Evolutionary conservation across 805 yeast species (phyloP).

Genomic region (Starmerella etchellsii): DNA sequence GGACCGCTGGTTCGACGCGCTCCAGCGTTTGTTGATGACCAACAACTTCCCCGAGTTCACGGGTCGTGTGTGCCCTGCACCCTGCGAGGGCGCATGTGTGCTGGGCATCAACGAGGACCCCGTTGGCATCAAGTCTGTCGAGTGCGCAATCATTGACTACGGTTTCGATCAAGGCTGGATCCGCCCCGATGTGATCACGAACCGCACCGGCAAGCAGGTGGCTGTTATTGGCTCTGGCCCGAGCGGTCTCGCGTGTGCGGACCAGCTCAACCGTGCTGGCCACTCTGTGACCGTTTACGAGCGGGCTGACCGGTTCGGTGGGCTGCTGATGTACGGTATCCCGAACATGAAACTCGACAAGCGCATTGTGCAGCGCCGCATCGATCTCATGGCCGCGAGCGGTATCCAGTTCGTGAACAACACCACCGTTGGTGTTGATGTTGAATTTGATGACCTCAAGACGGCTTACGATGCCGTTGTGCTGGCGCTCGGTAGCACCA

Average conservation of each 20-base stretch:
- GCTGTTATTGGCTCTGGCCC: conserved; percentile 96
- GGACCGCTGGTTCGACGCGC: conserved; percentile 88
- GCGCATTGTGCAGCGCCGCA: conserved; percentile 81
- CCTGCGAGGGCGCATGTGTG: conserved; percentile 95
- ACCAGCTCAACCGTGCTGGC: conserved; percentile 93
- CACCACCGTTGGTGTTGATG: conserved; percentile 74
- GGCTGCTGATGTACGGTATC: conserved; percentile 95
- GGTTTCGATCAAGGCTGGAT: conserved; percentile 97
- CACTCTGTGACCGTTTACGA: conserved; percentile 85
- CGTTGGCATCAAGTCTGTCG: conserved; percentile 92
- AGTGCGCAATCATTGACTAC: conserved; percentile 89
- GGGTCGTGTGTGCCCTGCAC: conserved; percentile 97
- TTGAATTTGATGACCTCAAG: conserved; percentile 58
- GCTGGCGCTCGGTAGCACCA: conserved; percentile 87
- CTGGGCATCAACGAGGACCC: conserved; percentile 89
- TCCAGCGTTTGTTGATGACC: conserved; percentile 83
- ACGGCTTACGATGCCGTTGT: conserved; percentile 66
- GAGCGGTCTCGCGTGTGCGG: conserved; percentile 92
- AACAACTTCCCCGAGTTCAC: conserved; percentile 98
- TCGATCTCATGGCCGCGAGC: conserved; percentile 79
- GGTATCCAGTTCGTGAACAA: conserved; percentile 70
- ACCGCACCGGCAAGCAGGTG: conserved; percentile 71
- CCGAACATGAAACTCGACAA: conserved; percentile 98
- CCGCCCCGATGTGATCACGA: conserved; percentile 62
- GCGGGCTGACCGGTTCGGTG: conserved; percentile 92